Base-by-base conservation (phyloP, 2,329 filamentous ascomycete species). In the Hymenoscyphus fructigenus region DNA sequence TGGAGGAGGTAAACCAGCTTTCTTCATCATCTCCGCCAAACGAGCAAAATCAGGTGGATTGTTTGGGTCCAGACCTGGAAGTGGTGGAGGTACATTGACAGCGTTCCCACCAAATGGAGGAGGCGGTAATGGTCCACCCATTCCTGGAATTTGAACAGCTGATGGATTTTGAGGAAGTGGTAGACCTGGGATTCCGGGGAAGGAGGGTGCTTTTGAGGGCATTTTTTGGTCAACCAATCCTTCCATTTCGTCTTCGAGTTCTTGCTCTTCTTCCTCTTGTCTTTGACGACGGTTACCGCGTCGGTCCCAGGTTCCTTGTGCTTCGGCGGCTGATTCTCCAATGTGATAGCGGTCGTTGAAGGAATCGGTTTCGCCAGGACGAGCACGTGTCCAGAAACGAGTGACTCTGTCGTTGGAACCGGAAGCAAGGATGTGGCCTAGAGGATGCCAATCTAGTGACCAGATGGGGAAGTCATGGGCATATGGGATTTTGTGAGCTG, bases 351-450 rank as follows among this genome's bases (percentile, higher is more conserved):
- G 87, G 79, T 99, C 95, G 74, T 93, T 93, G 78, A 92, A 85
- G 72, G 91, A 90, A 61, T 90, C 88, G n/a, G 84, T 85, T 70
- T 97, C 94, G 59, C 95, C 95, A 1, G 95, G 95, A 58, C 95
- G 84, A 17, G 92, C 87, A 53, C 95, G 89, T 3, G 93, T 93
- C 95, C 95, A 99, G 81, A 99, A 99, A 58, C 95, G 89, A 2
- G 95, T 98, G 67, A 97, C 93, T 50, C 95, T 90, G 77, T 99
- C 95, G 77, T 99, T 98, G 12, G 93, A 97, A 14, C 95, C 95
- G 1, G 94, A 96, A 0, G 93, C 93, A 7, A 99, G 85, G 68
- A 99, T 94, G 75, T 99, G 95, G 32, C 95, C 95, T 0, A 98
- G 84, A 0, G 95, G 95, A 76, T 99, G 95, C 93, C 95, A 99